These are phyloP conservation scores for Candida sanyaensis DNA, from an alignment of 1,139 yeast species.

Conservation along the genomic window DNA sequence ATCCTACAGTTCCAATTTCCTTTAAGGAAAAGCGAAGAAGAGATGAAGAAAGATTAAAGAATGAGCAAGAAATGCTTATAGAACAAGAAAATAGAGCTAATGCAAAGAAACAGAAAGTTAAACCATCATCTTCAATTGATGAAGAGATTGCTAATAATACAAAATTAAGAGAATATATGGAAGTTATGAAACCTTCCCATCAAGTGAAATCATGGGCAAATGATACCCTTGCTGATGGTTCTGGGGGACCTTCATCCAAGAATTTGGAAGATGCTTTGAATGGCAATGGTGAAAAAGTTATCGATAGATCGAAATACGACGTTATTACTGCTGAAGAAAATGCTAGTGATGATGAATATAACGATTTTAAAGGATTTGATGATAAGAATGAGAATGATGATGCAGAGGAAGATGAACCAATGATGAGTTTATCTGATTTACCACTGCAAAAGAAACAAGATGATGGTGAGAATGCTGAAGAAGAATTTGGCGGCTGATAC, in stretches of 20 bases:
- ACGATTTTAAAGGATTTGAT: slow-evolving; percentile 44
- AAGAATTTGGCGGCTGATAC: slow-evolving; percentile 48
- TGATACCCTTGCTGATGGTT: slow-evolving; percentile 58
- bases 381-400: slow-evolving; percentile 22
- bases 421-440: slow-evolving; percentile 19
- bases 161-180: slow-evolving; percentile 75
- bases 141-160: slow-evolving; percentile 65
- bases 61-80: slow-evolving; percentile 54
- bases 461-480: slow-evolving; percentile 19
- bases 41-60: slow-evolving; percentile 53
- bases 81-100: slow-evolving; percentile 41
- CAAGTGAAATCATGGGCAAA: slow-evolving; percentile 74
- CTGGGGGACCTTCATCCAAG: slow-evolving; percentile 51
- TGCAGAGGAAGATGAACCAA: slow-evolving; percentile 21
- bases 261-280: slow-evolving; percentile 44
- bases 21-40: slow-evolving; percentile 63
- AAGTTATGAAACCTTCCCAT: slow-evolving; percentile 76
- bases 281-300: slow-evolving; percentile 19
- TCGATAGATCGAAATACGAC: slow-evolving; percentile 17
- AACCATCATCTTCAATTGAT: slow-evolving; percentile 40
- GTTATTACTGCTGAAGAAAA: slow-evolving; percentile 38
- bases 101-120: slow-evolving; percentile 24
- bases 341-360: slow-evolving; percentile 71
- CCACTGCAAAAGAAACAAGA: slow-evolving; percentile 13
- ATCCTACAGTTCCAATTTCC: slow-evolving; percentile 76